Conservation (phyloP, 352 stramenopile genomes). For the Thraustotheca clavata region DNA sequence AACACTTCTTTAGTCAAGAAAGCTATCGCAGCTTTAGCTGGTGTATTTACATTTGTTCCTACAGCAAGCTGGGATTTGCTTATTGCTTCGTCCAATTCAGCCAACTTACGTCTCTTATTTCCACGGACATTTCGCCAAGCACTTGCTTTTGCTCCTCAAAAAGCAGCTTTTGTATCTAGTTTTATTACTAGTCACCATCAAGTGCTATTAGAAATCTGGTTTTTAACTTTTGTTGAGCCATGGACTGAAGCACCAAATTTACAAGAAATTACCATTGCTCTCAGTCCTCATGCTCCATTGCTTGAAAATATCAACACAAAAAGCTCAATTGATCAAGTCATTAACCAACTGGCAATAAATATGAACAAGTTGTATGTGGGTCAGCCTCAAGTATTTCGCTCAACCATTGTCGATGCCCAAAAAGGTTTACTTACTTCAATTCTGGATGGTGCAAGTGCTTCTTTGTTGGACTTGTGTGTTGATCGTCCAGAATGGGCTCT, state of each 20-base stretch:
- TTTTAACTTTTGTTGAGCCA: conserved; percentile 3
- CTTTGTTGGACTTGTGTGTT: neutral
- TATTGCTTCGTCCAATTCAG: neutral
- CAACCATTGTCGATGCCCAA: neutral
- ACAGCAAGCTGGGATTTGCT: conserved; percentile 11
- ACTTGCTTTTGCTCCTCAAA: neutral
- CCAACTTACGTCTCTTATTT: neutral
- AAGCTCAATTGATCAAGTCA: too few relatives aligned
- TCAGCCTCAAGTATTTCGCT: neutral
- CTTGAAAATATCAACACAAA: neutral
- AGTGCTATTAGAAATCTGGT: conserved; percentile 2
- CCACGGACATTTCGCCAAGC: neutral
- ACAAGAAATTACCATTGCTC: neutral
- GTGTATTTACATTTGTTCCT: neutral
- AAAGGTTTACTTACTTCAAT: neutral
- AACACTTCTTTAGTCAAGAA: too few relatives aligned
- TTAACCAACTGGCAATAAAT: neutral
- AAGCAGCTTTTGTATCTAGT: neutral
- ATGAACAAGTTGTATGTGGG: neutral
- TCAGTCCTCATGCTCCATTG: neutral
- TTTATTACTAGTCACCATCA: neutral
- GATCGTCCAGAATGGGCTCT: neutral
- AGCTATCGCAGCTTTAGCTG: neutral
- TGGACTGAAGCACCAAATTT: neutral
- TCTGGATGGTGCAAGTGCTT: neutral